These are phyloP conservation scores for Elsinoe fawcettii DNA, from an alignment of 2,329 filamentous ascomycete species.

Conservation along the genomic window DNA sequence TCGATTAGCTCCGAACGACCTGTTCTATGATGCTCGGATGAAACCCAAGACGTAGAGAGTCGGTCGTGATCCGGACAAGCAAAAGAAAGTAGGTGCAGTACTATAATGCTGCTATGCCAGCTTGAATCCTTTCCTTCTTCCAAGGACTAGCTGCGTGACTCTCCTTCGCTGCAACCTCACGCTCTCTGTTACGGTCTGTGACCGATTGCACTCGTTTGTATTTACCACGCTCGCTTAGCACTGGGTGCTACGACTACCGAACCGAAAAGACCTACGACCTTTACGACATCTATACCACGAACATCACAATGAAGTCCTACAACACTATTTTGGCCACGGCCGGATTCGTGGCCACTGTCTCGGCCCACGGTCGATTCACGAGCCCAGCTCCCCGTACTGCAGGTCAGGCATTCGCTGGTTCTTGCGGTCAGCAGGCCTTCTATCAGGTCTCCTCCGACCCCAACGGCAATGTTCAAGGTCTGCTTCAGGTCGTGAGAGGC, in stretches of 20 bases:
- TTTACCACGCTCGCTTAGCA: slow-evolving; percentile 20
- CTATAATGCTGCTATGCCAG: slow-evolving; percentile 14
- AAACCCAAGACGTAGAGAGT: slow-evolving; percentile 8
- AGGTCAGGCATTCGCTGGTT: slow-evolving; percentile 35
- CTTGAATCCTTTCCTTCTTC: slow-evolving; percentile 7
- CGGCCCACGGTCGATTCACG: slow-evolving; percentile 48
- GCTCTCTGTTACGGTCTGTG: slow-evolving; percentile 25
- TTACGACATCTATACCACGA: slow-evolving; percentile 6
- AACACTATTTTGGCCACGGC: slow-evolving; percentile 37
- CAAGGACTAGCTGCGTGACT: slow-evolving; percentile 8
- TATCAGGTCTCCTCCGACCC: slow-evolving; percentile 40
- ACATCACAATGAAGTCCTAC: slow-evolving; percentile 28
- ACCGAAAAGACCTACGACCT: slow-evolving; percentile 12
- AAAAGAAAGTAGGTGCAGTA: slow-evolving; percentile 1
- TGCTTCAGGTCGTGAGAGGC: slow-evolving; percentile 42
- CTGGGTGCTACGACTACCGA: slow-evolving; percentile 21
- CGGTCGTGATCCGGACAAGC: slow-evolving; percentile 6
- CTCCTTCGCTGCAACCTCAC: slow-evolving; percentile 15
- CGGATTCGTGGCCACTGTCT: slow-evolving; percentile 40
- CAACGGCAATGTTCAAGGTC: slow-evolving; percentile 51
- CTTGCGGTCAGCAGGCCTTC: slow-evolving; percentile 49
- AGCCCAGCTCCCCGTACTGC: slow-evolving; percentile 43
- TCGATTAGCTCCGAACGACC: slow-evolving; percentile 1
- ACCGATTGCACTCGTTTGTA: slow-evolving; percentile 26
- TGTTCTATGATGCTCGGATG: slow-evolving; percentile 7